Percentiles rank a stretch among this genome's conserved stretches.
These are phyloP conservation scores for Cystofilobasidium bisporidii DNA, from an alignment of 768 basidiomycete species.

Conservation along the genomic window DNA sequence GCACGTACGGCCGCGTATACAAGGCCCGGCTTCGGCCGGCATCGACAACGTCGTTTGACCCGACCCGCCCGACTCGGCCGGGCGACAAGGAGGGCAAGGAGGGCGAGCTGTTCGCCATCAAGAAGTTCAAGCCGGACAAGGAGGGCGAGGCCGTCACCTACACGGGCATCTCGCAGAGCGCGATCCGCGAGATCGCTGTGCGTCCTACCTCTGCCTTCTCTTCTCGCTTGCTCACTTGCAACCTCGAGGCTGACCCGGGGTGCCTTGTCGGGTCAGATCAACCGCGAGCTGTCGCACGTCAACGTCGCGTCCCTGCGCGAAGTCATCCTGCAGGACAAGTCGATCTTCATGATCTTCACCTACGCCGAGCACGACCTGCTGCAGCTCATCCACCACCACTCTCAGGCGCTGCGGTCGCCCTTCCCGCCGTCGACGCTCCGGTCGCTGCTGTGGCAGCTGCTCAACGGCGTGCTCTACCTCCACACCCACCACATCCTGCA, in stretches of 20 bases:
- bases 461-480: constrained; percentile 88
- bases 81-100: constrained; percentile 51
- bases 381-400: constrained; percentile 99
- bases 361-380: constrained; percentile 98
- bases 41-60: constrained; percentile 31
- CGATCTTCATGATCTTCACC: constrained; percentile 98
- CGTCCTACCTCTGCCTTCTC: constrained; percentile 34
- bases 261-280: constrained; percentile 49
- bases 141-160: constrained; percentile 93
- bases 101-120: constrained; percentile 77
- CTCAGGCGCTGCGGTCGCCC: constrained; percentile 68
- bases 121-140: constrained; percentile 99
- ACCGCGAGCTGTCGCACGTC: constrained; percentile 79
- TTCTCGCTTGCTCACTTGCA: too few relatives aligned
- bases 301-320: constrained; percentile 86
- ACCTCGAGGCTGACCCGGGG: neutral
- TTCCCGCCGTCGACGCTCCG: constrained; percentile 76
- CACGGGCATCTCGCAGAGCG: constrained; percentile 96
- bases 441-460: constrained; percentile 82
- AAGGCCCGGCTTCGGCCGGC: constrained; percentile 52
- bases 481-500: constrained; percentile 92
- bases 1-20: constrained; percentile 97
- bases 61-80: constrained; percentile 46
- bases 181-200: constrained; percentile 91
- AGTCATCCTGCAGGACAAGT: constrained; percentile 94